phyloP scores from a whole-genome alignment of 352 stramenopile species.

The Phytophthora pini region DNA sequence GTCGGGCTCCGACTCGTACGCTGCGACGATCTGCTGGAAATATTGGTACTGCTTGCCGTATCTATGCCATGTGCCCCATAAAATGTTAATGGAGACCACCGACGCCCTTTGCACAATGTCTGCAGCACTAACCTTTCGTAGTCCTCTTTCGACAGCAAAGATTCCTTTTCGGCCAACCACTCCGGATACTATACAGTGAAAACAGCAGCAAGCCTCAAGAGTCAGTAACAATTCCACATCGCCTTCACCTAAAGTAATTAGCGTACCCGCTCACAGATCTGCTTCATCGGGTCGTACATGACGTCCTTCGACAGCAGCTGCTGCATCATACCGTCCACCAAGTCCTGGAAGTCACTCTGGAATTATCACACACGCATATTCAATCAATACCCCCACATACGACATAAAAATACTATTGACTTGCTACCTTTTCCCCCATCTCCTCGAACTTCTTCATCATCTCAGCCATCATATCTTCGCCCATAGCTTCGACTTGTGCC shows the following conservation, averaged over 20 bases:
- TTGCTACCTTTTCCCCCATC: constrained; percentile 91
- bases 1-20: constrained; percentile 97
- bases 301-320: constrained; percentile 98
- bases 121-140: constrained; percentile 75
- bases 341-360: constrained; percentile 89
- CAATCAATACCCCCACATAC: not conserved
- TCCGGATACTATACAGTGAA: constrained; percentile 88
- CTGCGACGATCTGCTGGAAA: constrained; percentile 96
- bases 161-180: constrained; percentile 96
- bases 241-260: not conserved
- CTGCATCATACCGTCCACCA: constrained; percentile 99
- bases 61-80: constrained; percentile 32
- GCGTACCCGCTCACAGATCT: constrained; percentile 89
- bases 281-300: constrained; percentile 99
- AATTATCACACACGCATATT: not conserved
- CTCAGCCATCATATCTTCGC: constrained; percentile 95
- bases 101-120: not conserved
- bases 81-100: constrained; percentile 8
- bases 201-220: not conserved
- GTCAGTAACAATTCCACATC: constrained; percentile 6
- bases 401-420: not conserved
- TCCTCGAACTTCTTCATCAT: constrained; percentile 97
- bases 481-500: constrained; percentile 88
- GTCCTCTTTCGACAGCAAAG: constrained; percentile 89
- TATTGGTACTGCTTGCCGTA: constrained; percentile 98